phyloP scores from a whole-genome alignment of 179 eudicot genomes.

The Corrigiola litoralis region DNA sequence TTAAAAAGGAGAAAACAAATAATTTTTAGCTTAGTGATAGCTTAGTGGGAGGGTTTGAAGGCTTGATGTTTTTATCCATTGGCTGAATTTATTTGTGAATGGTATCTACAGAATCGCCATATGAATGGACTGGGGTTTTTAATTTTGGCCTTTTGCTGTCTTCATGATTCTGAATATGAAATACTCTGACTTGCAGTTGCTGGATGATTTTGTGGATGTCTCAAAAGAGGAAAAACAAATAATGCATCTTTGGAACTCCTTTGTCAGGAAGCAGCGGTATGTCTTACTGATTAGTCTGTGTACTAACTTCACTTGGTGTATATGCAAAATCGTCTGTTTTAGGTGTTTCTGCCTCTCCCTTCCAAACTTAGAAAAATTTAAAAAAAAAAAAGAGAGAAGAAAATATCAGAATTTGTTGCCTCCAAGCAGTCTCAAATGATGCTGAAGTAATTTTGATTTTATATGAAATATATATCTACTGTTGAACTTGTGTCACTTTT shows the following conservation, averaged over 20 bases:
- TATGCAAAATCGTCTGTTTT: neutral
- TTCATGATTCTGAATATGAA: neutral
- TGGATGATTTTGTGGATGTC: conserved; percentile 97
- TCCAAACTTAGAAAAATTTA: too few relatives aligned
- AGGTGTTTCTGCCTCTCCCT: neutral
- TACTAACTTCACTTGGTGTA: neutral
- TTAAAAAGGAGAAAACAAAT: neutral
- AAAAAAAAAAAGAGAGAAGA: too few relatives aligned
- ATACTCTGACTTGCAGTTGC: conserved; percentile 54
- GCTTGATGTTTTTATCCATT: too few relatives aligned
- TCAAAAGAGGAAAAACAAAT: conserved; percentile 86
- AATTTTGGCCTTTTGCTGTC: neutral
- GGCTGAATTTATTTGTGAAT: neutral
- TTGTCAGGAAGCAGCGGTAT: conserved; percentile 89
- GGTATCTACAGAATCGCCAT: neutral
- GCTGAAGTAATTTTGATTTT: too few relatives aligned
- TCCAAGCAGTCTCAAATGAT: too few relatives aligned
- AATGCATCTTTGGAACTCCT: conserved; percentile 99
- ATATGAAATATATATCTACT: too few relatives aligned
- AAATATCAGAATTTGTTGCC: too few relatives aligned
- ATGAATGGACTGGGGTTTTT: neutral
- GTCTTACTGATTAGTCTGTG: neutral
- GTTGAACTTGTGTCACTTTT: too few relatives aligned
- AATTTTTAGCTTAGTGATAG: too few relatives aligned
- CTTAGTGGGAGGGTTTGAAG: too few relatives aligned